Evolutionary conservation across 768 basidiomycete species (phyloP), one percentile per base, ranked within the genome.

Genomic region (Lyophyllum decastes): DNA sequence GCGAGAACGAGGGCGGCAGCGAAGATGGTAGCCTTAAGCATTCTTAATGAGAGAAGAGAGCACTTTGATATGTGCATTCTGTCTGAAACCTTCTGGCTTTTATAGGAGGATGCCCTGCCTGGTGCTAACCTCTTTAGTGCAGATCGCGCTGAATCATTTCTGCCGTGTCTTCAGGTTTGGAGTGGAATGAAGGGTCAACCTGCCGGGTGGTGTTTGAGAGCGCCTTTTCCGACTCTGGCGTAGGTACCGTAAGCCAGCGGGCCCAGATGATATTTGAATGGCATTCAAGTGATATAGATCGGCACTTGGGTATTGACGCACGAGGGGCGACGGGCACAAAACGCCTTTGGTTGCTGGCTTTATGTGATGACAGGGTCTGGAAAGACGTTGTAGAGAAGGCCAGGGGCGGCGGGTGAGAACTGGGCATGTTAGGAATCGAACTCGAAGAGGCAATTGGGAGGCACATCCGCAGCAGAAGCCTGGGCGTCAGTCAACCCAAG

Each of bases 21-120:
- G 45, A 61, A 30, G 14, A 61, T 12, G 45, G 34, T 51, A 17
- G 52, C n/a, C 50, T 48, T 58, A 34, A 58, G 51, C 56, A 61
- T 61, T 17, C 24, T 19, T 0, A 47, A 35, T 19, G 10, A 19
- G 19, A 11, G 19, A 40, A 19, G n/a, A 21, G 44, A 45, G 40
- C 22, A n/a, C 8, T 24, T 25, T 24, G 44, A 4, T 4, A 30
- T 30, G n/a, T 30, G 5, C 30, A 30, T 24, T 22, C 44, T 45
- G 7, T n/a, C 24, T 2, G 22, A 7, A 45, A 45, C 24, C 44
- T 4, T 2, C 21, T 11, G 11, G 4, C 9, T n/a, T 45, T 45
- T 45, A 45, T 45, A 45, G 44, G 44, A 38, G 14, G 35, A 12
- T 12, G 44, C 8, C 9, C 1, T 14, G 44, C 22, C 7, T n/a